Evolutionary conservation across 805 yeast genomes (phyloP).

Genomic region (Dipodascus geniculatus): DNA sequence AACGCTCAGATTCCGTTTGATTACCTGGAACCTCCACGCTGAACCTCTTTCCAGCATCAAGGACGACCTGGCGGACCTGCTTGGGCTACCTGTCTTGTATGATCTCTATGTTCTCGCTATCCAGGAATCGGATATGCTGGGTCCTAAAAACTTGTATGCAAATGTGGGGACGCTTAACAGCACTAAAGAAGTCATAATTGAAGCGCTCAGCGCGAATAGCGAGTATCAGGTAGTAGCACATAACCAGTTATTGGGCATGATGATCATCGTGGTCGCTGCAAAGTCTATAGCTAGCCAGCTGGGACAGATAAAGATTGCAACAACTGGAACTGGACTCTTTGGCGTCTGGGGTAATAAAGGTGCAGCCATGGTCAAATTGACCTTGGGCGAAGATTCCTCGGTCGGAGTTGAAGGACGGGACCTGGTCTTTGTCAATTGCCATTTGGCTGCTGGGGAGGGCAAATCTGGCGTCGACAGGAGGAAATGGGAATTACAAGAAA

Average conservation of each 20-base stretch:
- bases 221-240: constrained; percentile 30
- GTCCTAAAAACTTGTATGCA: constrained; percentile 28
- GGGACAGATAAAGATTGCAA: constrained; percentile 28
- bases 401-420: constrained; percentile 20
- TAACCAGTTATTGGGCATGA: constrained; percentile 41
- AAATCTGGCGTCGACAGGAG: constrained; percentile 28
- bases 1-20: constrained; percentile 14
- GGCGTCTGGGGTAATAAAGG: constrained; percentile 55
- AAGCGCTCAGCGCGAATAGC: constrained; percentile 15
- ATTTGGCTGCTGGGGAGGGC: constrained; percentile 41
- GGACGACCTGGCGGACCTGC: constrained; percentile 14
- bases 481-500: constrained; percentile 34
- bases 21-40: constrained; percentile 26
- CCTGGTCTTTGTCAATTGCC: constrained; percentile 36
- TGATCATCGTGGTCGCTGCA: constrained; percentile 34
- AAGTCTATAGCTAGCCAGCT: constrained; percentile 28
- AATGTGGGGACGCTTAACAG: constrained; percentile 21
- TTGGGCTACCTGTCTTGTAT: constrained; percentile 11
- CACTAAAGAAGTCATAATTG: constrained; percentile 16
- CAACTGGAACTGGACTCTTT: constrained; percentile 46
- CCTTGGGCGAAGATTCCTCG: constrained; percentile 28
- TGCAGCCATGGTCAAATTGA: constrained; percentile 36
- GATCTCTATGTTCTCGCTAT: constrained; percentile 32
- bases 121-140: constrained; percentile 41
- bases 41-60: constrained; percentile 11